Evolutionary conservation across 1,284 basidiomycete species (phyloP).

Genomic region (Phellopilus nigrolimitatus): DNA sequence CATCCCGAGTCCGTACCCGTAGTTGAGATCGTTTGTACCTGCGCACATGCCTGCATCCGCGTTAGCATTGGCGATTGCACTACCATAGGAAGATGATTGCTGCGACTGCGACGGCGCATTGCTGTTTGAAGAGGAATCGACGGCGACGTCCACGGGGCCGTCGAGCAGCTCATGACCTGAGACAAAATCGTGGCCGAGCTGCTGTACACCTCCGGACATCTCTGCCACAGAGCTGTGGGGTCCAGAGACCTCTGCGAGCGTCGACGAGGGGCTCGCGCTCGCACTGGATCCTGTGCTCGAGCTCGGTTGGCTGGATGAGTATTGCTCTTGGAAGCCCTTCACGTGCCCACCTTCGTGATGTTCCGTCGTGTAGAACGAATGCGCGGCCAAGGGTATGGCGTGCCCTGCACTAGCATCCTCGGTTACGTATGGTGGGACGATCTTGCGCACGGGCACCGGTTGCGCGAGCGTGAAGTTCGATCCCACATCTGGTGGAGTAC

Average conservation of each 20-base stretch:
- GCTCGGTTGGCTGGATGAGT: not conserved
- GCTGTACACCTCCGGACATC: constrained; percentile 3
- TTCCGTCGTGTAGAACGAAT: not conserved
- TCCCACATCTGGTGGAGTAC: not conserved
- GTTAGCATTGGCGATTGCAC: no score
- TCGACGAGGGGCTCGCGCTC: not conserved
- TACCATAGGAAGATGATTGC: no score
- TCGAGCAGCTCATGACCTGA: constrained; percentile 6
- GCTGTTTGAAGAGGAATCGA: not conserved
- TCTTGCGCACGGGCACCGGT: constrained; percentile 10
- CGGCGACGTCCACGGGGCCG: constrained; percentile 4
- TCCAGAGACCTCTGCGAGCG: not conserved
- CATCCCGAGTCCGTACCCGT: constrained; percentile 3
- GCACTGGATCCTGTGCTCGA: constrained; percentile 4
- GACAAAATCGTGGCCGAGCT: constrained; percentile 1
- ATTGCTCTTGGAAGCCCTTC: not conserved
- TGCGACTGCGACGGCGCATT: not conserved
- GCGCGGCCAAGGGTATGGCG: constrained; percentile 1
- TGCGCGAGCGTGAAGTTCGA: constrained; percentile 6
- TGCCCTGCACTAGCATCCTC: not conserved
- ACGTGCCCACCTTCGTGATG: constrained; percentile 3
- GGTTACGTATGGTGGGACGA: constrained; percentile 10
- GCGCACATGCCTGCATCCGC: not conserved
- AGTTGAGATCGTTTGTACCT: not conserved
- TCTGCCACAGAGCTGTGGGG: not conserved